Evolutionary conservation across 2,329 filamentous ascomycete species (phyloP).

Genomic region (Drechslerella coelobrocha): DNA sequence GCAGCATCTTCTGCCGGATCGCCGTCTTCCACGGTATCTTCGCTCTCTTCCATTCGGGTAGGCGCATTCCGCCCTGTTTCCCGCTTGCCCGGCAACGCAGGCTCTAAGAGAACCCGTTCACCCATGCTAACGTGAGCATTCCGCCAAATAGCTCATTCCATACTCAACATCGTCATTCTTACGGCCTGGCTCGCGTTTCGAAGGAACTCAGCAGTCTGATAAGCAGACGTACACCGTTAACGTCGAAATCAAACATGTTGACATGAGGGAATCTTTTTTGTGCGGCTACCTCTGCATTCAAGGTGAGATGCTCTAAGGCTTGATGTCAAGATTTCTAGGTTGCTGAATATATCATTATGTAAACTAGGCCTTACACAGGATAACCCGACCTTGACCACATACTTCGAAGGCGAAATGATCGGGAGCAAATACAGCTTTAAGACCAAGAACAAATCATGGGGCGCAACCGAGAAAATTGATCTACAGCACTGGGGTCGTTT

Average conservation of each 20-base stretch:
- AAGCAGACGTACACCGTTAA: constrained; percentile 92
- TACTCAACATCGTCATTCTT: constrained; percentile 85
- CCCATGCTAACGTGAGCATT: constrained; percentile 36
- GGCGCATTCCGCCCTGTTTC: constrained; percentile 11
- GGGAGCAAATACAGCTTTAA: constrained; percentile 93
- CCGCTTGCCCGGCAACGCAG: constrained; percentile 10
- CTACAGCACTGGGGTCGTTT: constrained; percentile 93
- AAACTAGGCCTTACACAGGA: constrained; percentile 85
- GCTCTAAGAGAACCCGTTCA: constrained; percentile 17
- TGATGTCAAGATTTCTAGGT: constrained; percentile 27
- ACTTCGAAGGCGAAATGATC: constrained; percentile 98
- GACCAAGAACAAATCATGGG: constrained; percentile 88
- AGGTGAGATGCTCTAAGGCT: constrained; percentile 65
- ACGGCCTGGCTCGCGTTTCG: constrained; percentile 84
- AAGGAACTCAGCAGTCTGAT: constrained; percentile 90
- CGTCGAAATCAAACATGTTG: constrained; percentile 95
- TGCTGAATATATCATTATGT: constrained; percentile 10
- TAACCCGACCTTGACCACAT: constrained; percentile 96
- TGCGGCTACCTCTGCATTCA: constrained; percentile 96
- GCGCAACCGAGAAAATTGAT: constrained; percentile 88
- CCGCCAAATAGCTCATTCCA: constrained; percentile 68
- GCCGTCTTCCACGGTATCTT: constrained; percentile 57
- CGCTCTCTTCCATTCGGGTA: constrained; percentile 52
- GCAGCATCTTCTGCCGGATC: constrained; percentile 54
- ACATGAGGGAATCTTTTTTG: constrained; percentile 90